Evolutionary conservation across 345 rosid genomes (phyloP).

Genomic region (Laguncularia racemosa): DNA sequence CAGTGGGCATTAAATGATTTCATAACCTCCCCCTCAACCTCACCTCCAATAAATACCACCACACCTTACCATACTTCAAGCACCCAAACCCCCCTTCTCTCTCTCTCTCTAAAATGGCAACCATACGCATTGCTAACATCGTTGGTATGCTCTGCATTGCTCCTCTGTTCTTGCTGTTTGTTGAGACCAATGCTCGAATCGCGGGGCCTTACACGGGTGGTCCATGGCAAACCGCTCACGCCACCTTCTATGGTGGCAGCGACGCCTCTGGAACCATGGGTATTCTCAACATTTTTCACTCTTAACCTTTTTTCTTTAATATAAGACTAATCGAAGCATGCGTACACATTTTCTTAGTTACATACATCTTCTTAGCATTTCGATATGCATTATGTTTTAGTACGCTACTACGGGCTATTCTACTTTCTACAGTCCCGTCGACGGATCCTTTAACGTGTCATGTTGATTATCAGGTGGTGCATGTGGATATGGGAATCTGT

Average conservation of each 20-base stretch:
- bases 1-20: too few species aligned
- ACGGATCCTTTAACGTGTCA: too few species aligned
- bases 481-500: conserved; percentile 91
- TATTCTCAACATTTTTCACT: conserved; percentile 1
- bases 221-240: conserved; percentile 39
- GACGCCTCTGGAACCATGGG: conserved; percentile 69
- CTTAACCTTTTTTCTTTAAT: neutral
- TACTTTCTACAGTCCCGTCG: too few species aligned
- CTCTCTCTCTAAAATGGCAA: conserved; percentile 10
- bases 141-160: conserved; percentile 8
- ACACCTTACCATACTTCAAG: conserved; percentile 16
- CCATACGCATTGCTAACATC: neutral
- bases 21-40: too few species aligned
- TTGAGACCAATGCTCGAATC: conserved; percentile 19
- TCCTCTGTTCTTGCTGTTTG: conserved; percentile 15
- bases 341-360: neutral
- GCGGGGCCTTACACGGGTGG: conserved; percentile 35
- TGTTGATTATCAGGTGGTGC: conserved; percentile 99
- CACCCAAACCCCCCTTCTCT: conserved; percentile 2
- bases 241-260: conserved; percentile 59
- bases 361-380: too few species aligned
- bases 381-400: too few species aligned
- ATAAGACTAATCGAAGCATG: too few species aligned
- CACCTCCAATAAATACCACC: conserved; percentile 22
- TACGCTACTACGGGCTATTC: too few species aligned